These are phyloP conservation scores for Phytopythium montanum DNA, from an alignment of 352 stramenopile species.

Conservation along the genomic window DNA sequence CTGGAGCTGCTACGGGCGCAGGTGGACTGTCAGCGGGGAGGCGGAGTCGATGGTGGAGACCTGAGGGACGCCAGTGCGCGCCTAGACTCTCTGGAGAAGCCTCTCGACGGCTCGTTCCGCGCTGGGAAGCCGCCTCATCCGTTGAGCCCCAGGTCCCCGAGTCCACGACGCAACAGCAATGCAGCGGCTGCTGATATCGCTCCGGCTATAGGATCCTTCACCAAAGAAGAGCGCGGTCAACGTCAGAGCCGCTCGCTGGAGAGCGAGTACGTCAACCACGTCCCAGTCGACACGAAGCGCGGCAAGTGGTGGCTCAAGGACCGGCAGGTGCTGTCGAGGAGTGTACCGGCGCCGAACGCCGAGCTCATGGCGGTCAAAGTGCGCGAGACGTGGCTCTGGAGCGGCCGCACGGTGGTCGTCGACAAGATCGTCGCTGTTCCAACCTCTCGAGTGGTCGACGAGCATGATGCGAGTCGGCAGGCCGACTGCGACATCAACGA, in stretches of 20 bases:
- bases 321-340: constrained; percentile 46
- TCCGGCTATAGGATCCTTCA: neutral
- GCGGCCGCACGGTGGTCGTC: constrained; percentile 46
- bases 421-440: constrained; percentile 55
- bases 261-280: constrained; percentile 27
- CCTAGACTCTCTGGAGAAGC: neutral
- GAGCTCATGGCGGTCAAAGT: constrained; percentile 46
- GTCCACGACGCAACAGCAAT: neutral
- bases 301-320: constrained; percentile 73
- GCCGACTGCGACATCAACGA: neutral
- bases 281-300: constrained; percentile 34
- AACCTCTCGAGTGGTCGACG: neutral
- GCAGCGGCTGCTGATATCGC: neutral
- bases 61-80: neutral
- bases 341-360: constrained; percentile 20
- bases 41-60: constrained; percentile 15
- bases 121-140: neutral
- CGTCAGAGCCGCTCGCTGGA: neutral
- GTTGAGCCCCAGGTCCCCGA: neutral
- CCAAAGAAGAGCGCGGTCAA: neutral
- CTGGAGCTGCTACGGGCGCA: constrained; percentile 43
- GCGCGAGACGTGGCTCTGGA: constrained; percentile 62
- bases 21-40: constrained; percentile 42
- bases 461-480: neutral
- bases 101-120: neutral